Evolutionary conservation across 805 yeast species (phyloP), one percentile per base, ranked within the genome.

Genomic region (Yamadazyma scolyti): DNA sequence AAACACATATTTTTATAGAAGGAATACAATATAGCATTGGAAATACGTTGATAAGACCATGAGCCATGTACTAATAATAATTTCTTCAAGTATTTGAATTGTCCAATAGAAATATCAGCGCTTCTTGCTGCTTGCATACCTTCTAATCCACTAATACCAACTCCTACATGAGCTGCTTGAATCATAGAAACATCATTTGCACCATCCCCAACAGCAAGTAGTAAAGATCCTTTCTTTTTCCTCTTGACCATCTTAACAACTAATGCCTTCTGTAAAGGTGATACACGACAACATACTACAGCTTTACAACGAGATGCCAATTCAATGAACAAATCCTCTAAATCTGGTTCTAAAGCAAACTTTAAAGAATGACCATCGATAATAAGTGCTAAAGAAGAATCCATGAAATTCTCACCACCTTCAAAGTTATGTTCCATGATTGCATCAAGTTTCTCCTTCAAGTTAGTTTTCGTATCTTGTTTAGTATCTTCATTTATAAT

Each of bases 51-150:
- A 54, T 93, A 93, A 24, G 96, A 86, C 99, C 99, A 93, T 6
- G 96, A 65, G 2, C 99, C 99, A 56, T 93, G 99, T 8, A 93
- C 98, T 26, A 93, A 68, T 25, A 93, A 61, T 34, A 93, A 61
- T 54, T 85, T 88, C 48, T 79, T 77, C 61, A 93, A 68, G 55
- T 76, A 93, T 54, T 80, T 80, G 72, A 93, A 93, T 56, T 93
- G 97, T 0, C 96, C 97, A 57, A 94, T 87, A 1, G 97, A 88
- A 38, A 93, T 78, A 67, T 93, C 99, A 0, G 99, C 97, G 56
- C 95, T 82, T 56, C 99, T 75, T 0, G 98, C 97, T 8, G 98
- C 98, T 60, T 93, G 99, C 87, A 89, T 88, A 45, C 99, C 99
- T 63, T 93, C 99, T 90, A 88, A 82, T 43, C 99, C 99, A 59